Percentiles rank a stretch among this genome's conserved stretches.
These are phyloP conservation scores for Colletotrichum sp. DNA, from an alignment of 2,329 filamentous ascomycete species.

Conservation along the genomic window DNA sequence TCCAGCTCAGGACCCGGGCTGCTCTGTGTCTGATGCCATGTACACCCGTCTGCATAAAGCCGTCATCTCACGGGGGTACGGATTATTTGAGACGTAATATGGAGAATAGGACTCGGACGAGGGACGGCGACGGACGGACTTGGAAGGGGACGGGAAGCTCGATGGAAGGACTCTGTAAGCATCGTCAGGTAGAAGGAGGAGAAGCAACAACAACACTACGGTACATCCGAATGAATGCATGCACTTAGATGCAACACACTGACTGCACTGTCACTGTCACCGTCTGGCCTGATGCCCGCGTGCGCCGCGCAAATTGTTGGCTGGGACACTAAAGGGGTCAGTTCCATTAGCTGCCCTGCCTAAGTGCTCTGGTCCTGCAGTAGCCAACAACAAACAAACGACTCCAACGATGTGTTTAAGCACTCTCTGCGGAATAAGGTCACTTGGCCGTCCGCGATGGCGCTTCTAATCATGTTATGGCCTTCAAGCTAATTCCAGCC, in stretches of 20 bases:
- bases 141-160: not conserved
- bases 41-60: not conserved
- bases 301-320: constrained; percentile 15
- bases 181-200: not conserved
- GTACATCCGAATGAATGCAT: not conserved
- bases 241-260: not conserved
- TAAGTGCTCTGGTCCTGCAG: not conserved
- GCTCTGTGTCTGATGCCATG: not conserved
- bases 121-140: not conserved
- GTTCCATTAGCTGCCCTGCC: not conserved
- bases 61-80: not conserved
- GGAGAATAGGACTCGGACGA: not conserved
- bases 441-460: not conserved
- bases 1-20: not conserved
- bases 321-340: constrained; percentile 17
- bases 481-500: not conserved
- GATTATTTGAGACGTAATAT: not conserved
- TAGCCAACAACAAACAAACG: not conserved
- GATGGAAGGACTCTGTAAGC: not conserved
- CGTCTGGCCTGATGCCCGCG: not conserved
- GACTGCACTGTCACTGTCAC: not conserved
- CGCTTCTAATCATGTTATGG: not conserved
- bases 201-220: not conserved
- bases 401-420: not conserved
- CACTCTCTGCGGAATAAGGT: not conserved